Percentiles rank a stretch among this genome's conserved stretches.
Conservation (phyloP, 2,329 filamentous ascomycete genomes). For the Fusarium anthophilum region DNA sequence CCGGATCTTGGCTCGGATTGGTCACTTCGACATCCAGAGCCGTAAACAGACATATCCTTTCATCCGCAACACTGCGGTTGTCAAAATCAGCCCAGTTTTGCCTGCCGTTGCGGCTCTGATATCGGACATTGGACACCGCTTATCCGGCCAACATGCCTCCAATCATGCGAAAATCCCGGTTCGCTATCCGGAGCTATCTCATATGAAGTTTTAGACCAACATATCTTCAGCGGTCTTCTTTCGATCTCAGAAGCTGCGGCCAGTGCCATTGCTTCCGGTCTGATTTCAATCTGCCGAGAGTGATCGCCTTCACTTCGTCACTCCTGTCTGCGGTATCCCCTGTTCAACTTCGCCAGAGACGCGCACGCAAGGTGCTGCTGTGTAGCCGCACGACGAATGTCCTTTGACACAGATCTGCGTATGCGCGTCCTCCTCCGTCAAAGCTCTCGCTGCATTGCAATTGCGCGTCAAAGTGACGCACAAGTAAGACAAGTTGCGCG, state of each 20-base stretch:
- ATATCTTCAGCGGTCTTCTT: background rate
- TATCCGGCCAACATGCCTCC: slow-evolving; percentile 13
- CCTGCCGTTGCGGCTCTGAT: slow-evolving; percentile 6
- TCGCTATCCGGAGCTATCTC: slow-evolving; percentile 14
- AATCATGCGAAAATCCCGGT: background rate
- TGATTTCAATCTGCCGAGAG: slow-evolving; percentile 1
- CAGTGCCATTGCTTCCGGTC: background rate
- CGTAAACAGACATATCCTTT: slow-evolving; percentile 24
- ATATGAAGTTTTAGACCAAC: background rate
- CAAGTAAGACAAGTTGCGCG: slow-evolving; percentile 40
- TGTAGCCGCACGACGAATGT: slow-evolving; percentile 16
- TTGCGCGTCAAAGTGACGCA: slow-evolving; percentile 28
- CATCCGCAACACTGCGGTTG: slow-evolving; percentile 15
- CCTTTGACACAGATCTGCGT: slow-evolving; percentile 6
- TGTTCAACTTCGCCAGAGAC: slow-evolving; percentile 1
- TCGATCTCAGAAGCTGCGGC: background rate
- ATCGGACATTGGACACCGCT: background rate
- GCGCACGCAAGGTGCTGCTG: slow-evolving; percentile 14
- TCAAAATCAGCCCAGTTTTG: background rate
- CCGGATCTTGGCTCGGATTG: slow-evolving; percentile 15
- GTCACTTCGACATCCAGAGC: slow-evolving; percentile 1
- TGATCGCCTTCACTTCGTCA: slow-evolving; percentile 11
- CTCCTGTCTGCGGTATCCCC: background rate
- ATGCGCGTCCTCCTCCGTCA: slow-evolving; percentile 6
- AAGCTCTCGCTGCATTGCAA: background rate